Conservation (phyloP, 768 basidiomycete genomes). For the Leccinum arenicola region DNA sequence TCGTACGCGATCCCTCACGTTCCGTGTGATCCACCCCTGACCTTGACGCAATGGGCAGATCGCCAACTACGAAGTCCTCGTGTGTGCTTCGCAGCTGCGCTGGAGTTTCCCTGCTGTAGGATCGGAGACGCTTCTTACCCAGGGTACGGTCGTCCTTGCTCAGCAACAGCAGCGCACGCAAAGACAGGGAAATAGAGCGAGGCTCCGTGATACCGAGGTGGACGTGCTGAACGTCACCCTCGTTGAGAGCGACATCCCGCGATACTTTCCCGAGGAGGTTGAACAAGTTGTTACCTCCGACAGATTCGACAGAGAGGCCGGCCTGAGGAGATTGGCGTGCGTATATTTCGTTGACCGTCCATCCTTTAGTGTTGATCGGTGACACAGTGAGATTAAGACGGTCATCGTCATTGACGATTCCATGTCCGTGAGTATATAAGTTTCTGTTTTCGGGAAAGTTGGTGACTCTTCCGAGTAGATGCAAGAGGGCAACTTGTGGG, state of each 20-base stretch:
- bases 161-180: constrained; percentile 13
- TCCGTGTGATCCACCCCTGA: not conserved
- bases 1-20: constrained; percentile 19
- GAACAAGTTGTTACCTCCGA: constrained; percentile 6
- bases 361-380: constrained; percentile 1
- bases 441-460: not conserved
- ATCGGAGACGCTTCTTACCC: constrained; percentile 14
- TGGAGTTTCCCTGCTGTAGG: constrained; percentile 27
- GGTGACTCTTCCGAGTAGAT: constrained; percentile 28
- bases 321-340: constrained; percentile 25
- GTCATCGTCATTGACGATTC: constrained; percentile 44
- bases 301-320: constrained; percentile 22
- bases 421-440: constrained; percentile 29
- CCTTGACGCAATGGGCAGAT: constrained; percentile 19
- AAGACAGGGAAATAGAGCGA: not conserved
- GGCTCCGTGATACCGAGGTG: constrained; percentile 5
- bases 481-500: constrained; percentile 40
- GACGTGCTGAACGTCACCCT: constrained; percentile 28
- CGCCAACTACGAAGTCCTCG: constrained; percentile 34
- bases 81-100: constrained; percentile 34
- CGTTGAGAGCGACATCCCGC: constrained; percentile 25
- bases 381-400: constrained; percentile 37
- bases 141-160: constrained; percentile 32
- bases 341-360: constrained; percentile 7
- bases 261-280: constrained; percentile 20